These are phyloP conservation scores for Lasiosphaeriaceae sp. DNA, from an alignment of 495 filamentous ascomycete species.

Conservation along the genomic window DNA sequence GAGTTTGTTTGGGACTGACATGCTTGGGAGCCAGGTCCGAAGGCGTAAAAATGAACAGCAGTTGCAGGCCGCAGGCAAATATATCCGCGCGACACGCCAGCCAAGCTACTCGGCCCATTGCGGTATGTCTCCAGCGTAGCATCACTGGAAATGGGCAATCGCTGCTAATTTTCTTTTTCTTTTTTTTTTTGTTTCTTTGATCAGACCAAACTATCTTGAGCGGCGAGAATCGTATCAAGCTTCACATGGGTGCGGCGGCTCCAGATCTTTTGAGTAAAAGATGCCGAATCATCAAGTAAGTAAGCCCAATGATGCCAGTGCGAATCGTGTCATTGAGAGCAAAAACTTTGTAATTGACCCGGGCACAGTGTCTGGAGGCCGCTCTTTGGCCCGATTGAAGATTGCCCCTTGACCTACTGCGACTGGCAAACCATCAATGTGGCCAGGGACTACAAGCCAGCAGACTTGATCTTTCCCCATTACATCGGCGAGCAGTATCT, in stretches of 20 bases:
- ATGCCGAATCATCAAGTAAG: background rate
- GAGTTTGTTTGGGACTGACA: no score
- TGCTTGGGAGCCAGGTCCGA: no score
- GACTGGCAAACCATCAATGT: slow-evolving; percentile 2
- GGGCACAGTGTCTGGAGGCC: slow-evolving; percentile 3
- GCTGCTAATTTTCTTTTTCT: no score
- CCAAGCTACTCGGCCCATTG: no score
- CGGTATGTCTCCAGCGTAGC: no score
- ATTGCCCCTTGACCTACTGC: background rate
- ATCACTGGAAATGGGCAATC: no score
- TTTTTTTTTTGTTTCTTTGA: no score
- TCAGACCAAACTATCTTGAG: background rate
- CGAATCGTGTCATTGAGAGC: no score
- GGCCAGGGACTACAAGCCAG: background rate
- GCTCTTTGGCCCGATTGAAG: background rate
- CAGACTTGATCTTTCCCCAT: slow-evolving; percentile 4
- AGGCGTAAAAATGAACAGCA: no score
- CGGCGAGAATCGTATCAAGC: background rate
- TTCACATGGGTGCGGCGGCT: slow-evolving; percentile 1
- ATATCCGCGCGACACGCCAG: no score
- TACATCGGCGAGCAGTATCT: background rate
- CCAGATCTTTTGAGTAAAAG: background rate
- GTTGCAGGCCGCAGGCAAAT: no score
- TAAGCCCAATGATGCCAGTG: background rate
- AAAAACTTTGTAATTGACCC: background rate